phyloP scores from a whole-genome alignment of 2,329 filamentous ascomycete species.

The Ceratocystis cacaofunesta region DNA sequence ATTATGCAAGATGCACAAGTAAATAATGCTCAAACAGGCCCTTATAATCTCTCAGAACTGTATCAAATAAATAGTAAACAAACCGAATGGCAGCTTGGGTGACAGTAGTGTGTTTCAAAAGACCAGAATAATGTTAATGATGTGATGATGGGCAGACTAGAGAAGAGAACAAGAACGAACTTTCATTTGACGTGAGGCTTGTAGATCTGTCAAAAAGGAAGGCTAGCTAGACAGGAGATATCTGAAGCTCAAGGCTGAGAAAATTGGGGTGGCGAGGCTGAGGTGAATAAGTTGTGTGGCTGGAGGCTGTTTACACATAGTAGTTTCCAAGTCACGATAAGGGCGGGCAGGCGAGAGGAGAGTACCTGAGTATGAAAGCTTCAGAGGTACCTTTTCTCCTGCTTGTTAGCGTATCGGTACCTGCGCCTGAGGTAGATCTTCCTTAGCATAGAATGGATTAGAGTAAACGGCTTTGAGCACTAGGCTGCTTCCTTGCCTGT shows the following conservation, averaged over 20 bases:
- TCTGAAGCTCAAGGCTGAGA: not conserved
- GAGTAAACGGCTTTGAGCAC: not conserved
- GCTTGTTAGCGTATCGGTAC: not conserved
- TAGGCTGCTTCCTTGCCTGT: not conserved
- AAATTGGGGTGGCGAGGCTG: not conserved
- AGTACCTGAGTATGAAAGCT: not conserved
- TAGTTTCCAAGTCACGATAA: not conserved
- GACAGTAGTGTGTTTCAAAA: constrained; percentile 5
- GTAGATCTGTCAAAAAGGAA: not conserved
- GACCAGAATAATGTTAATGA: not conserved
- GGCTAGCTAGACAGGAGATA: too few relatives aligned
- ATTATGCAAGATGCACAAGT: not conserved
- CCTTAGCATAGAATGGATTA: not conserved
- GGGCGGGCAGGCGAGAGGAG: too few relatives aligned
- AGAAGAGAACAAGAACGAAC: not conserved
- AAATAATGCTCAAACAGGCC: not conserved
- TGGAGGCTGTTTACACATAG: not conserved
- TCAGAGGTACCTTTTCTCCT: not conserved
- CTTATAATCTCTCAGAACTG: not conserved
- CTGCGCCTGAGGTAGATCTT: not conserved
- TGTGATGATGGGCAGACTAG: not conserved
- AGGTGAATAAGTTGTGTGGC: not conserved
- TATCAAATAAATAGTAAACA: not conserved
- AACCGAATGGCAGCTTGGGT: not conserved
- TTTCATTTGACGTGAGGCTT: not conserved